Percentiles rank a stretch among this genome's conserved stretches.
phyloP scores from a whole-genome alignment of 2,329 filamentous ascomycete genomes.

The Paecilomyces sp. region DNA sequence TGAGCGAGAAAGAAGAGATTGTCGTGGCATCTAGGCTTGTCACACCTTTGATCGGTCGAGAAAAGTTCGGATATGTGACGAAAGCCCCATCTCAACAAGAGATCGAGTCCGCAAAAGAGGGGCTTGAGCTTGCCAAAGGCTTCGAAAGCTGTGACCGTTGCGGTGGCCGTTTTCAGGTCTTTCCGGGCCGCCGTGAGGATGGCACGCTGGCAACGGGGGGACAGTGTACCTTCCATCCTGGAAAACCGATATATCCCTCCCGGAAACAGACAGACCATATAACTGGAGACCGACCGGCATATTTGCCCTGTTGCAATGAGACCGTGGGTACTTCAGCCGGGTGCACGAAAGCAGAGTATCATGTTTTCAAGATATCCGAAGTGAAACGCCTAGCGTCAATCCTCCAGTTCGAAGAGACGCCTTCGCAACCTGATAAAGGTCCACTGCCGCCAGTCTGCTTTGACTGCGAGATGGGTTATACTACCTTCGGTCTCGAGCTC shows the following conservation, averaged over 20 bases:
- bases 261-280: constrained; percentile 49
- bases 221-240: constrained; percentile 73
- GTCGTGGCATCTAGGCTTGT: constrained; percentile 55
- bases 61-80: constrained; percentile 68
- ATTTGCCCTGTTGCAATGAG: constrained; percentile 74
- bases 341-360: constrained; percentile 62
- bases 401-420: constrained; percentile 74
- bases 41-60: constrained; percentile 58
- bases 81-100: constrained; percentile 58
- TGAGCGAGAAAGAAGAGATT: constrained; percentile 62
- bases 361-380: constrained; percentile 82
- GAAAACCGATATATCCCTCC: constrained; percentile 56
- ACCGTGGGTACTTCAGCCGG: constrained; percentile 64
- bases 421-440: constrained; percentile 33
- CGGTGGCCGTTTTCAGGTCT: constrained; percentile 79
- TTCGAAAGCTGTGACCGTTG: constrained; percentile 91
- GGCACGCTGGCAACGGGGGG: constrained; percentile 74
- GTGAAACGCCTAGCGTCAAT: constrained; percentile 68
- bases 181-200: constrained; percentile 69
- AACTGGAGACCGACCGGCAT: constrained; percentile 51
- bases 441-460: constrained; percentile 58
- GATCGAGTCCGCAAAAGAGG: constrained; percentile 58
- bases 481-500: constrained; percentile 77
- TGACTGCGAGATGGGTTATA: constrained; percentile 98
- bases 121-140: constrained; percentile 59